Evolutionary conservation across 306 rosid species (phyloP).

Genomic region (Castanea sativa): DNA sequence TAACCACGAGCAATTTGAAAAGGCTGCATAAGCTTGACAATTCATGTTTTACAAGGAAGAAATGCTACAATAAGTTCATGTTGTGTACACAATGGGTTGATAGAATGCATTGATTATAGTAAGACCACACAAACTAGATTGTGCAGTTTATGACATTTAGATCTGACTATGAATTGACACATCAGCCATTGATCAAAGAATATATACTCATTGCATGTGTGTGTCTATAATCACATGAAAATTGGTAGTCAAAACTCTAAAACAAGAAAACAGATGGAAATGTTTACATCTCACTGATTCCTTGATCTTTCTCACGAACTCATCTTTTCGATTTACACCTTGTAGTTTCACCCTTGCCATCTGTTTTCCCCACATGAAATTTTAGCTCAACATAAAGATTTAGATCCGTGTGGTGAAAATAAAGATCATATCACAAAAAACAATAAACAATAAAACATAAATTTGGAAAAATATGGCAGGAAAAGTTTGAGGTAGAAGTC

Average conservation of each 20-base stretch:
- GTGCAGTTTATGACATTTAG: background rate
- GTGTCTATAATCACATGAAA: background rate
- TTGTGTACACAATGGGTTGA: background rate
- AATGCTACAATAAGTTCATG: background rate
- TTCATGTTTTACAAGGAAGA: background rate
- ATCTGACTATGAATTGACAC: slow-evolving; percentile 4
- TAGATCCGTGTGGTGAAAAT: background rate
- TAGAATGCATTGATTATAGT: background rate
- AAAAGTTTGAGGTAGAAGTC: background rate
- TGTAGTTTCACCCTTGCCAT: slow-evolving; percentile 58
- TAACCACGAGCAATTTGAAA: background rate
- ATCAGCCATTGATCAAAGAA: slow-evolving; percentile 6
- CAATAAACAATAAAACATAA: background rate
- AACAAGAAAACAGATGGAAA: slow-evolving; percentile 12
- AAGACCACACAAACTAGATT: background rate
- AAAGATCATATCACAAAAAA: background rate
- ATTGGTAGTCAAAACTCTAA: background rate
- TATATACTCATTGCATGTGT: background rate
- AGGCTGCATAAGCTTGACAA: background rate
- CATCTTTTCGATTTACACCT: slow-evolving; percentile 55
- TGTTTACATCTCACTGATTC: slow-evolving; percentile 61
- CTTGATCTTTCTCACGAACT: slow-evolving; percentile 53
- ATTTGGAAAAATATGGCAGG: background rate
- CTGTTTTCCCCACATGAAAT: slow-evolving; percentile 38
- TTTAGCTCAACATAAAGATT: slow-evolving; percentile 13